A percentile compares a stretch with the other conserved stretches of the same genome.
Conservation (phyloP, 495 filamentous ascomycete genomes). For the Podospora anserina region DNA sequence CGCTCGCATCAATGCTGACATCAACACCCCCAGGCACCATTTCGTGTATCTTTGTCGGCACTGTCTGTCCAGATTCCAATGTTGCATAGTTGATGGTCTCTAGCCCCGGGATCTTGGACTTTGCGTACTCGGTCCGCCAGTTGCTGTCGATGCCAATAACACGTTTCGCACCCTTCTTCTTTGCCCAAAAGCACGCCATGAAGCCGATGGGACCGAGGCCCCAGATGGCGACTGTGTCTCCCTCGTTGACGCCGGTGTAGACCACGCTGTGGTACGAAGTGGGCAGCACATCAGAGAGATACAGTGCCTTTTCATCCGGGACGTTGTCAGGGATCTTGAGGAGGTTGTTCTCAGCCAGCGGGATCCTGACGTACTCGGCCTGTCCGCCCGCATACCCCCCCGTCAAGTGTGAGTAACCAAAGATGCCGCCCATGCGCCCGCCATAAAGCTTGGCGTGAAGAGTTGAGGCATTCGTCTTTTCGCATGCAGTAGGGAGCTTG, state of each 20-base stretch:
- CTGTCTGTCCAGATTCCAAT: slow-evolving; percentile 6
- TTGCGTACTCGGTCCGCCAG: slow-evolving; percentile 14
- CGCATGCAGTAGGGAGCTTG: slow-evolving; percentile 59
- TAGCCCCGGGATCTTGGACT: slow-evolving; percentile 6
- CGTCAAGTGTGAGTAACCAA: slow-evolving; percentile 16
- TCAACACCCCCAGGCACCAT: slow-evolving; percentile 19
- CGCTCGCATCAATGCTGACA: slow-evolving; percentile 16
- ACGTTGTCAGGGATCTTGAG: slow-evolving; percentile 61
- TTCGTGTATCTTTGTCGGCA: slow-evolving; percentile 13
- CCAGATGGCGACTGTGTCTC: slow-evolving; percentile 16
- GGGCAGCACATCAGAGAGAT: slow-evolving; percentile 59
- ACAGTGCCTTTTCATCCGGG: slow-evolving; percentile 63
- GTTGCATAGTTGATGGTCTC: slow-evolving; percentile 16
- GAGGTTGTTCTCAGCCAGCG: slow-evolving; percentile 63
- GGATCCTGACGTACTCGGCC: slow-evolving; percentile 65
- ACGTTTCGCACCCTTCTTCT: slow-evolving; percentile 10
- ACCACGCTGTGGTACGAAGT: slow-evolving; percentile 51
- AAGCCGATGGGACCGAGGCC: slow-evolving; percentile 17
- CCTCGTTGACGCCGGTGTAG: slow-evolving; percentile 13
- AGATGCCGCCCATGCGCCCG: slow-evolving; percentile 46
- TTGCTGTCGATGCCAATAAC: slow-evolving; percentile 19
- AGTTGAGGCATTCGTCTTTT: slow-evolving; percentile 31
- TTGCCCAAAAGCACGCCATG: slow-evolving; percentile 17
- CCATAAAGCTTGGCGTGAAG: slow-evolving; percentile 54
- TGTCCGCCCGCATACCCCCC: slow-evolving; percentile 53